Conservation (phyloP, 176 grass and related monocot genomes). For the Oropetium thomaeum region DNA sequence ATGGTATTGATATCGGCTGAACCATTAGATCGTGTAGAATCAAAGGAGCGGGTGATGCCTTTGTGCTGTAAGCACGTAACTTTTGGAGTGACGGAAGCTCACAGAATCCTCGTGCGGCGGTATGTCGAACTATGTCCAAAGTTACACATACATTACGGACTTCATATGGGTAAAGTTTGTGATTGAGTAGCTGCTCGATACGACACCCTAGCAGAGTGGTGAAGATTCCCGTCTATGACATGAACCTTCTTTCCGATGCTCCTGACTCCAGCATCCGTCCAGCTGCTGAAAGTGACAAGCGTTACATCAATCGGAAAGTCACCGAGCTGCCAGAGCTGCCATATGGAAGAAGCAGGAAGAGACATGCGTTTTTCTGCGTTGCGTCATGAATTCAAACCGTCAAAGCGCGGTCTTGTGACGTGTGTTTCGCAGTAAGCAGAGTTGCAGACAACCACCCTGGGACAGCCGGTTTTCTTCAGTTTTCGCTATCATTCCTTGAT, state of each 20-base stretch:
- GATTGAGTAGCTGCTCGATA: neutral
- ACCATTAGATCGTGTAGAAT: neutral
- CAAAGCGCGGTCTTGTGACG: neutral
- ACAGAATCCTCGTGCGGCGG: neutral
- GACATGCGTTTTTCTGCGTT: neutral
- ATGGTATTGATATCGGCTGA: neutral
- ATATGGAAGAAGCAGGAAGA: neutral
- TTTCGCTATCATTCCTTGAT: neutral
- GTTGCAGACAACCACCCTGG: neutral
- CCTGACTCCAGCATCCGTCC: neutral
- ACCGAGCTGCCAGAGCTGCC: neutral
- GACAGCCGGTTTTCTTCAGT: neutral
- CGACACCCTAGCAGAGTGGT: neutral
- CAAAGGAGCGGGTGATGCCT: neutral
- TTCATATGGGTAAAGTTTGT: neutral
- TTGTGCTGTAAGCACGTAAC: neutral
- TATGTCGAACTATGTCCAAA: constrained; percentile 1
- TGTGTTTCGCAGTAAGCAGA: constrained; percentile 1
- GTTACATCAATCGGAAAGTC: neutral
- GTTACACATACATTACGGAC: neutral
- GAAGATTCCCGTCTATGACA: neutral
- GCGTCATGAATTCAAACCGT: neutral
- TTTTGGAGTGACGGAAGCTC: neutral
- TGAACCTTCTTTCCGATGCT: neutral
- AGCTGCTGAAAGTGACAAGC: neutral